phyloP scores from a whole-genome alignment of 352 stramenopile species.

The Phytopythium boreale region DNA sequence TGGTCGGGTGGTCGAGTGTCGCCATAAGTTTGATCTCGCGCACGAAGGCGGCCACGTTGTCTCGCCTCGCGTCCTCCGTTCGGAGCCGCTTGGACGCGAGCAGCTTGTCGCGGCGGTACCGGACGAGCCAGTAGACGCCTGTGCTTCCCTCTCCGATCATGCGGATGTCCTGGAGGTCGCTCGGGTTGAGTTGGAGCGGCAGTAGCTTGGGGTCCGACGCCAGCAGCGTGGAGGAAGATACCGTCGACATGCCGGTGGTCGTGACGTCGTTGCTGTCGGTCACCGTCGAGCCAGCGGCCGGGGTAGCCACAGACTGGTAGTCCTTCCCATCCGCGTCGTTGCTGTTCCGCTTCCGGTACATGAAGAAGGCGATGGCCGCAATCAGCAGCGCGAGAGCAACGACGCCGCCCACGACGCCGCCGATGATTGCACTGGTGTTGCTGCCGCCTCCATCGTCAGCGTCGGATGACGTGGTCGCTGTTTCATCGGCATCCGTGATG shows the following conservation, averaged over 20 bases:
- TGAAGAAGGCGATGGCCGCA: slow-evolving; percentile 21
- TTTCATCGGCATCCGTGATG: slow-evolving; percentile 15
- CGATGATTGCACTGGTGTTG: slow-evolving; percentile 33
- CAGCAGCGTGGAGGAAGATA: slow-evolving; percentile 14
- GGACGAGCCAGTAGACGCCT: slow-evolving; percentile 38
- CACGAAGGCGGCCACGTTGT: slow-evolving; percentile 46
- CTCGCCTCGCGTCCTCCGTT: slow-evolving; percentile 27
- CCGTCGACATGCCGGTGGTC: slow-evolving; percentile 2
- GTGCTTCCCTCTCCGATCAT: slow-evolving; percentile 33
- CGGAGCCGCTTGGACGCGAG: slow-evolving; percentile 48
- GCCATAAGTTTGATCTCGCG: slow-evolving; percentile 51
- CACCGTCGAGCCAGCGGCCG: slow-evolving; percentile 11
- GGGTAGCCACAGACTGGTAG: slow-evolving; percentile 7
- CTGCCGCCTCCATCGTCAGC: slow-evolving; percentile 12
- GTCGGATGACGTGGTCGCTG: slow-evolving; percentile 5
- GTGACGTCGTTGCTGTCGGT: slow-evolving; percentile 12
- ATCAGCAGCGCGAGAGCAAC: slow-evolving; percentile 18
- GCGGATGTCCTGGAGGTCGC: slow-evolving; percentile 42
- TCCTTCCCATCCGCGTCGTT: slow-evolving; percentile 14
- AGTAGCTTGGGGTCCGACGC: slow-evolving; percentile 46
- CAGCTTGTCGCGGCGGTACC: slow-evolving; percentile 30
- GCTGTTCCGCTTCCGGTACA: slow-evolving; percentile 19
- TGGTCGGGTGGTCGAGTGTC: slow-evolving; percentile 36
- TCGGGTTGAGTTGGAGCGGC: slow-evolving; percentile 36
- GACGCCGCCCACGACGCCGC: slow-evolving; percentile 41